phyloP scores from a whole-genome alignment of 1,139 yeast genomes.

The Taphrina confusa region DNA sequence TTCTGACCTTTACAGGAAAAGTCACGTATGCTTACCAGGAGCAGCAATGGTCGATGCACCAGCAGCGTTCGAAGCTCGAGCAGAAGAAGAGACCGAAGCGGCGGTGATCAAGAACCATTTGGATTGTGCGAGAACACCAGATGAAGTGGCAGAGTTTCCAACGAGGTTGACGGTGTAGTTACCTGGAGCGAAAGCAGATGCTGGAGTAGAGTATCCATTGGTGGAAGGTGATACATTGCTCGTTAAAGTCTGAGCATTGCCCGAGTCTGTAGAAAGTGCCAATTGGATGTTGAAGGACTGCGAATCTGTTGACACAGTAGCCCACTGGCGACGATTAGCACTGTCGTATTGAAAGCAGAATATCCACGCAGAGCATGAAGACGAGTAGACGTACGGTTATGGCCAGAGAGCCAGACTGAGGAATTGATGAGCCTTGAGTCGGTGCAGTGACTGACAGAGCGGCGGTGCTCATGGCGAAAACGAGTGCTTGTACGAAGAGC shows the following conservation, averaged over 20 bases:
- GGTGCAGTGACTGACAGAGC: slow-evolving; percentile 32
- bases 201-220: slow-evolving; percentile 30
- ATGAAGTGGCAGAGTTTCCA: slow-evolving; percentile 24
- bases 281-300: slow-evolving; percentile 33
- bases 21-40: slow-evolving; percentile 2
- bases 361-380: neutral
- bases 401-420: slow-evolving; percentile 24
- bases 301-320: slow-evolving; percentile 22
- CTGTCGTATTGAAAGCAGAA: too few relatives aligned
- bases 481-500: slow-evolving; percentile 19
- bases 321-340: slow-evolving; percentile 3
- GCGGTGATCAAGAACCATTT: slow-evolving; percentile 33
- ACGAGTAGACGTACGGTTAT: slow-evolving; percentile 9
- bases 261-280: slow-evolving; percentile 31
- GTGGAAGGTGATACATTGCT: slow-evolving; percentile 28
- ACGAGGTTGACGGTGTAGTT: slow-evolving; percentile 35
- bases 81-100: slow-evolving; percentile 17
- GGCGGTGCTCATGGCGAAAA: slow-evolving; percentile 21
- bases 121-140: slow-evolving; percentile 33
- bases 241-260: slow-evolving; percentile 32
- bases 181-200: slow-evolving; percentile 27
- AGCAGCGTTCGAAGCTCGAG: slow-evolving; percentile 6
- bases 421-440: slow-evolving; percentile 24
- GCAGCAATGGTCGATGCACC: slow-evolving; percentile 2
- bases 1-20: neutral